These are phyloP conservation scores for Boechera retrofracta DNA, from an alignment of 345 rosid species.

Conservation along the genomic window DNA sequence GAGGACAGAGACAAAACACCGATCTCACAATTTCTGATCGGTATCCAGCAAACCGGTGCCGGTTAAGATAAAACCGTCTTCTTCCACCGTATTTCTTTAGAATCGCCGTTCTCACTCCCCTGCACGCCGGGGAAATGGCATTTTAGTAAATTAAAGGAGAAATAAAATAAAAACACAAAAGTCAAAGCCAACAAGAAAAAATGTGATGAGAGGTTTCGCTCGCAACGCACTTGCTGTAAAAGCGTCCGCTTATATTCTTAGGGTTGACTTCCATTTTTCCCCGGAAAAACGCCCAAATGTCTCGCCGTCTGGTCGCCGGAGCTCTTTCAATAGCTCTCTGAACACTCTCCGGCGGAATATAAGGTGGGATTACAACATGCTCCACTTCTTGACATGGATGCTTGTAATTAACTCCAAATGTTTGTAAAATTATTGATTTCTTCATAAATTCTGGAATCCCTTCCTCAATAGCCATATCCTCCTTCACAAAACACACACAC, in stretches of 20 bases:
- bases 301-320: slow-evolving; percentile 60
- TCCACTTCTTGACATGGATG: slow-evolving; percentile 92
- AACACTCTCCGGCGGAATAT: slow-evolving; percentile 68
- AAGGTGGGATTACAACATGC: slow-evolving; percentile 93
- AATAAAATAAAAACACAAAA: not conserved
- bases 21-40: slow-evolving; percentile 82
- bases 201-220: not conserved
- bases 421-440: slow-evolving; percentile 80
- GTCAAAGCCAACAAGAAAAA: slow-evolving; percentile 17
- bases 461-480: slow-evolving; percentile 72
- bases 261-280: slow-evolving; percentile 99
- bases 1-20: slow-evolving; percentile 84
- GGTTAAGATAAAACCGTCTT: slow-evolving; percentile 72
- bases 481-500: slow-evolving; percentile 50
- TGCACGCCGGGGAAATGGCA: slow-evolving; percentile 34
- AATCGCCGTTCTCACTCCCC: slow-evolving; percentile 90
- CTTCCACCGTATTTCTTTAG: slow-evolving; percentile 69
- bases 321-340: slow-evolving; percentile 50
- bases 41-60: slow-evolving; percentile 83
- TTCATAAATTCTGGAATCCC: slow-evolving; percentile 92
- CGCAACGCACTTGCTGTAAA: slow-evolving; percentile 80
- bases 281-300: slow-evolving; percentile 85
- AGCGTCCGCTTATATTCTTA: slow-evolving; percentile 86
- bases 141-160: slow-evolving; percentile 13
- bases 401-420: slow-evolving; percentile 80